Conservation (phyloP, 352 stramenopile genomes). For the Saprolegnia parasitica region DNA sequence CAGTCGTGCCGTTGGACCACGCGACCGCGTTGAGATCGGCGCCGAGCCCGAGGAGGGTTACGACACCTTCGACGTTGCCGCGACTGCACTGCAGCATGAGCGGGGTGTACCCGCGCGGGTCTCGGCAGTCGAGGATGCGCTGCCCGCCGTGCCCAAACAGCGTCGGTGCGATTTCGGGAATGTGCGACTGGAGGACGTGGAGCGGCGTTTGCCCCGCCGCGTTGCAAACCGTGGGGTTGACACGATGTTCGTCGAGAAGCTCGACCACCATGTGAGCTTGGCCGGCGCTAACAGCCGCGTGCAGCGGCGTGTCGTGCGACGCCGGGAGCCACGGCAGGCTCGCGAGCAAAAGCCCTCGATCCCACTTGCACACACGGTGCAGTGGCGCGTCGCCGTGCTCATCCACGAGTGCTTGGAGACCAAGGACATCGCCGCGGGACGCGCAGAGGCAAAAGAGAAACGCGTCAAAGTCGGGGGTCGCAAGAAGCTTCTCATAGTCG, state of each 20-base stretch:
- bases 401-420: constrained; percentile 48
- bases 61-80: constrained; percentile 59
- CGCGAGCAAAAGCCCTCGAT: constrained; percentile 58
- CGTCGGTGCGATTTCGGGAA: constrained; percentile 57
- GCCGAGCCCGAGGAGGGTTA: constrained; percentile 66
- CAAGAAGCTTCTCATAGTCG: constrained; percentile 77
- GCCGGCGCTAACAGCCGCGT: constrained; percentile 55
- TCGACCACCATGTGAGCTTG: constrained; percentile 62
- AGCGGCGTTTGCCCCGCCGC: constrained; percentile 53
- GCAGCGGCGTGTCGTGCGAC: constrained; percentile 50
- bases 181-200: constrained; percentile 53
- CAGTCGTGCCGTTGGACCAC: constrained; percentile 72
- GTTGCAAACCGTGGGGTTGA: constrained; percentile 56
- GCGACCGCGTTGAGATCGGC: constrained; percentile 53
- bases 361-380: constrained; percentile 66
- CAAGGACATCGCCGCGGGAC: constrained; percentile 63
- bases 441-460: constrained; percentile 72
- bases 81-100: constrained; percentile 68
- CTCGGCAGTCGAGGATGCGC: constrained; percentile 46
- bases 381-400: constrained; percentile 45
- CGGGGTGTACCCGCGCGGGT: constrained; percentile 66
- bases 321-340: constrained; percentile 47
- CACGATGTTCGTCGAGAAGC: constrained; percentile 43
- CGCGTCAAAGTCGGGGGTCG: constrained; percentile 57
- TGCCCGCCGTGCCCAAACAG: constrained; percentile 42